Evolutionary conservation across 106 monocot genomes (phyloP).

Genomic region (Gastrodia elata): DNA sequence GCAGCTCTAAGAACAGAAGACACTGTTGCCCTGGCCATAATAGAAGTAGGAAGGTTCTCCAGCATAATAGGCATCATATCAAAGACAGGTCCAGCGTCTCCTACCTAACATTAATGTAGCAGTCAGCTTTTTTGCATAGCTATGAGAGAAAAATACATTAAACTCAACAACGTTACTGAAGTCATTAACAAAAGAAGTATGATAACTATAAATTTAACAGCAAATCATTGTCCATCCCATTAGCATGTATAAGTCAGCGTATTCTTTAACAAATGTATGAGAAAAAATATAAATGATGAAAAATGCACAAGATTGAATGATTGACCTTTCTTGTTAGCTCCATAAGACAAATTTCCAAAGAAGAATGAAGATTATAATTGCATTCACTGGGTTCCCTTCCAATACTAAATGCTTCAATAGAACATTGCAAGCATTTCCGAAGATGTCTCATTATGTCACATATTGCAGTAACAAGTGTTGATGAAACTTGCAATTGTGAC

Average conservation of each 20-base stretch:
- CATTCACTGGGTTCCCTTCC: constrained; percentile 25
- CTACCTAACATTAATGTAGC: constrained; percentile 36
- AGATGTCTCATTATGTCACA: constrained; percentile 77
- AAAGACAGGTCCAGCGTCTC: constrained; percentile 62
- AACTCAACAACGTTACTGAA: not conserved
- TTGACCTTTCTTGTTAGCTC: constrained; percentile 61
- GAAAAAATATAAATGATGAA: not conserved
- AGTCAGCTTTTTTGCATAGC: constrained; percentile 12
- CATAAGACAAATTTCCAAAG: constrained; percentile 71
- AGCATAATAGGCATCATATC: constrained; percentile 57
- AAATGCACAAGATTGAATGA: not conserved
- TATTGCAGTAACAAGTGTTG: constrained; percentile 51
- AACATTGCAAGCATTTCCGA: constrained; percentile 76
- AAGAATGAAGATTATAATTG: constrained; percentile 54
- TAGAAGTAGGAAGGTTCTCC: constrained; percentile 45
- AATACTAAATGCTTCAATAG: constrained; percentile 45
- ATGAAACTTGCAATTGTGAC: constrained; percentile 37
- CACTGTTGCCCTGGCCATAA: constrained; percentile 41
- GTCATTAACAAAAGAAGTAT: constrained; percentile 1
- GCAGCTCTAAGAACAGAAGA: constrained; percentile 41
- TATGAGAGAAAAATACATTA: not conserved
- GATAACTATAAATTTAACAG: not conserved
- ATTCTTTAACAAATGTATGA: not conserved
- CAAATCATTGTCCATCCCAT: not conserved
- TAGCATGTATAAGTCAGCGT: not conserved